Conservation (phyloP, 176 grass and related monocot species). For the Rhipidocladum racemiflorum region DNA sequence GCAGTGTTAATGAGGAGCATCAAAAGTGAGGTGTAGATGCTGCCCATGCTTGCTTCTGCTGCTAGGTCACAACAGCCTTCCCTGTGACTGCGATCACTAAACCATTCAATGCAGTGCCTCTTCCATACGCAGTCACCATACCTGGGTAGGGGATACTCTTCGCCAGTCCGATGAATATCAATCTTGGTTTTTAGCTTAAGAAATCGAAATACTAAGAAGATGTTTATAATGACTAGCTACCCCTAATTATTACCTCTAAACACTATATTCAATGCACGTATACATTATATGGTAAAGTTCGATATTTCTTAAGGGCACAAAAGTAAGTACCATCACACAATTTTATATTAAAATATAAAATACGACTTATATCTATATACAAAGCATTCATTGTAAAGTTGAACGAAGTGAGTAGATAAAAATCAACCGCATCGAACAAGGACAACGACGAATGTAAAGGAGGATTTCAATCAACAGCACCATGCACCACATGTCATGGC, state of each 20-base stretch:
- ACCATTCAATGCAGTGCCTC: background rate
- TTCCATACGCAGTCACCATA: background rate
- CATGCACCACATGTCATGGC: background rate
- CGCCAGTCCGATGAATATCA: background rate
- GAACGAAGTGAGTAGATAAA: too few relatives aligned
- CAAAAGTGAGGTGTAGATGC: background rate
- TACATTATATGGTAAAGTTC: too few relatives aligned
- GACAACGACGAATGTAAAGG: background rate
- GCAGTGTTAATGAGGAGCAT: background rate
- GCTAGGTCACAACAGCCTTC: background rate
- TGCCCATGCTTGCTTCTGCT: background rate
- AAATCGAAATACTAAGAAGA: too few relatives aligned
- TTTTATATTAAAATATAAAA: too few relatives aligned
- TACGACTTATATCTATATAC: too few relatives aligned
- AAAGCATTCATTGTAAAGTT: too few relatives aligned
- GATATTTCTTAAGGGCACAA: too few relatives aligned
- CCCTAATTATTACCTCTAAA: too few relatives aligned
- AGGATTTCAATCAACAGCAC: background rate
- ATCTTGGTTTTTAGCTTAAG: background rate
- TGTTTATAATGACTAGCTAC: too few relatives aligned
- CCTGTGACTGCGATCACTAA: background rate
- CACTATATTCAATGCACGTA: too few relatives aligned
- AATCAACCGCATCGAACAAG: background rate
- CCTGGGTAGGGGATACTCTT: background rate
- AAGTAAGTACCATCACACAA: too few relatives aligned